Conservation (phyloP, 495 filamentous ascomycete species). For the Aspergillus cristatus region DNA sequence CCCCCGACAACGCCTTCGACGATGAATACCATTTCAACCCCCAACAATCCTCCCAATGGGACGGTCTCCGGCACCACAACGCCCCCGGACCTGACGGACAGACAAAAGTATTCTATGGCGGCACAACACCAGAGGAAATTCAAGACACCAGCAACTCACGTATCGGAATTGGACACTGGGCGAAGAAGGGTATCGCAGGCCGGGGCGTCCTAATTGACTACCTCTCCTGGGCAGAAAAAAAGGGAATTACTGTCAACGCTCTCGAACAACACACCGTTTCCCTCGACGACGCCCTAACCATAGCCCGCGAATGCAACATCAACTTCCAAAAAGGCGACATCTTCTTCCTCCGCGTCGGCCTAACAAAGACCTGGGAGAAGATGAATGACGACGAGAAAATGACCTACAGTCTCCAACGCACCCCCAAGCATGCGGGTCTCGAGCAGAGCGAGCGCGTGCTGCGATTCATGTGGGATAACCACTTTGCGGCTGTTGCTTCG, state of each 20-base stretch:
- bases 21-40: conserved; percentile 69
- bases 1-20: conserved; percentile 45
- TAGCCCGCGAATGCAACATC: conserved; percentile 50
- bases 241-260: conserved; percentile 42
- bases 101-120: conserved; percentile 43
- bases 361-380: conserved; percentile 36
- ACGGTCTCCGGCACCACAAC: conserved; percentile 57
- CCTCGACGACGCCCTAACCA: conserved; percentile 37
- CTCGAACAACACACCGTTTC: conserved; percentile 55
- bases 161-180: conserved; percentile 43
- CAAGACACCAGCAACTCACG: conserved; percentile 39
- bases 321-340: conserved; percentile 53
- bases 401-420: conserved; percentile 28
- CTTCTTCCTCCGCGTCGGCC: conserved; percentile 65
- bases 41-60: conserved; percentile 70
- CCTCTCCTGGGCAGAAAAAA: conserved; percentile 36
- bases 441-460: conserved; percentile 56
- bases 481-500: conserved; percentile 57
- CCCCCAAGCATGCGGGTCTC: conserved; percentile 47
- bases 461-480: conserved; percentile 60
- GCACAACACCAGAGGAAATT: conserved; percentile 43
- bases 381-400: conserved; percentile 29
- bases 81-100: conserved; percentile 27
- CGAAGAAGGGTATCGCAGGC: conserved; percentile 43
- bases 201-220: conserved; percentile 49